Evolutionary conservation across 2,329 filamentous ascomycete species (phyloP), one percentile per base, ranked within the genome.

Genomic region (Nemania serpens): DNA sequence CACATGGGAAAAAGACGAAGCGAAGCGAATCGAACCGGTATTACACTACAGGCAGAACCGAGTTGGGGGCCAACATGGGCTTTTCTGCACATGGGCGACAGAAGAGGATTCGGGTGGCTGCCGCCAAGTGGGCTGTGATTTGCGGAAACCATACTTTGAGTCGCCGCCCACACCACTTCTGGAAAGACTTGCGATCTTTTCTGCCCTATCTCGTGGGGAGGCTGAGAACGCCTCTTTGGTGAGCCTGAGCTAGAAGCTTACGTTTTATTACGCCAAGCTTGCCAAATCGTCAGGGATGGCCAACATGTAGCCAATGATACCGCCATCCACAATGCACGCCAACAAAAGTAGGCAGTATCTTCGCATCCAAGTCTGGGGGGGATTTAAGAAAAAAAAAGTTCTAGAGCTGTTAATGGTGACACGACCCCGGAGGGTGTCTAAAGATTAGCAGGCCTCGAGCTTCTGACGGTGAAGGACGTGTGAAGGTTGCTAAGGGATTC

Each of bases 281-380:
- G 36, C 51, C 37, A 54, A n/a, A 29, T 36, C 43, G 9, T 5
- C 20, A 11, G 22, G 25, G 39, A 46, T 22, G 41, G n/a, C 41
- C 33, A 49, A 49, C 47, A 49, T 37, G 47, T 29, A 49, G 33
- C 47, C 51, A 54, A 54, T 46, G 25, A n/a, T n/a, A n/a, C n/a
- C n/a, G n/a, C n/a, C n/a, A n/a, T n/a, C n/a, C n/a, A n/a, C 39
- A 17, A 52, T 43, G 36, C 37, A 37, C 29, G 39, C 41, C 41
- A 46, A 54, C 41, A 45, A 36, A 45, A 53, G 37, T 34, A 53
- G 22, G 20, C 29, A 51, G 22, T 13, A 50, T 50, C 48, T 37
- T 34, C 48, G 48, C 4, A 39, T 50, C 34, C 48, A 2, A 50
- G 34, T 34, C 36, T 34, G 39, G 48, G 22, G 29, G n/a, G n/a